Evolutionary conservation across 1,139 yeast species (phyloP), one percentile per base, ranked within the genome.

Genomic region (Geotrichum phurueaensis): DNA sequence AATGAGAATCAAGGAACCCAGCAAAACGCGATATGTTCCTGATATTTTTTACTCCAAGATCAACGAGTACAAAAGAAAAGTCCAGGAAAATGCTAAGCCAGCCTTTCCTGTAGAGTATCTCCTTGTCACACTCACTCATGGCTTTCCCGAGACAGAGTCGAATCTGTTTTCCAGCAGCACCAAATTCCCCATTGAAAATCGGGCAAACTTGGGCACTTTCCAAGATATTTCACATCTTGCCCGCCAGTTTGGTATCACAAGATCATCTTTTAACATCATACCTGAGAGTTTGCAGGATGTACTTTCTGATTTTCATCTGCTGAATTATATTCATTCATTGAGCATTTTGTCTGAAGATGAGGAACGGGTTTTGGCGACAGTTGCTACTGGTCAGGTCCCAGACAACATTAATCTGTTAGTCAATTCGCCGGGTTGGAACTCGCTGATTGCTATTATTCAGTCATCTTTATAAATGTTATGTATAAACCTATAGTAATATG

Each of bases 51-150:
- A 87, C 78, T 84, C 85, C 74, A 85, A 84, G 71, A 81, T 84
- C 66, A 95, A 95, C 71, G 97, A 95, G 73, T 95, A 94, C 74
- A 90, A 91, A 7, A 78, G 91, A 31, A 86, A 90, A 56, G 96
- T 94, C 20, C 91, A 90, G 70, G 84, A 85, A 52, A 88, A 89
- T 69, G 99, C 98, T 15, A 89, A 89, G 70, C 98, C 99, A 0
- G 90, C 96, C 6, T 91, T 95, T 73, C 99, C 99, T 0, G 95
- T 90, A 18, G 99, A 95, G 66, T 95, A 89, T 72, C 75, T 95
- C 64, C 76, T 95, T 59, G 96, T 94, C 0, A 87, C 97, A 2
- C 76, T 94, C 64, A 87, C 96, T 18, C 98, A 94, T 72, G 96
- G 99, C 1, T 94, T 94, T 81, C 96, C 97, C 1, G 78, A 82